Evolutionary conservation across 1,139 yeast genomes (phyloP), one percentile per base, ranked within the genome.

Genomic region (Taphrina betulina): DNA sequence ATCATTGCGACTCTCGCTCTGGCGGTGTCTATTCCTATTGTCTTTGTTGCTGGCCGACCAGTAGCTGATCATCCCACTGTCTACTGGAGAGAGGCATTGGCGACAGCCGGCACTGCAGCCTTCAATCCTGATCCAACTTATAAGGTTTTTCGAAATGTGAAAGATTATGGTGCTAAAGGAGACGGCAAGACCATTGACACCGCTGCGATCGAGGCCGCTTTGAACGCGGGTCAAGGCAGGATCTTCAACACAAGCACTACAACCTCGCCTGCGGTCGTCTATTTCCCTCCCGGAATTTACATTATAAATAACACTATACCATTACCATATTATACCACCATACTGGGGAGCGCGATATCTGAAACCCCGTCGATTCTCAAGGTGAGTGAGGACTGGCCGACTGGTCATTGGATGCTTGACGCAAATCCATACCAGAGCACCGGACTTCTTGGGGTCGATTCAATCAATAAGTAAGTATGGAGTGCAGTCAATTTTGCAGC

Each of bases 111-210:
- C 24, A 34, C 23, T 23, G 52, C 52, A 4, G 42, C 60, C 14
- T 58, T 55, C 57, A 58, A 51, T 34, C 33, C 59, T 5, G 48
- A 56, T 28, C 34, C 35, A 22, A 24, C 35, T 5, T 58, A 36
- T 35, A 37, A 42, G 12, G 59, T 58, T 10, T 58, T 33, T 37
- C 53, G 60, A 14, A 58, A 58, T 38, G 60, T 58, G 35, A 56
- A 56, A 35, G 44, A 26, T 24, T 57, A 41, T 26, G 60, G 60
- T 14, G 60, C 60, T n/a, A 42, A 20, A 16, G 60, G 60, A n/a
- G 57, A 58, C 38, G 60, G 60, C 12, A 20, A 50, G 16, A 54
- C 52, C 22, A 59, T 56, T 40, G 60, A 58, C 26, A 38, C 60
- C 5, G 57, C 50, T 23, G 60, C 60, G 10, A 58, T 58, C 28